Percentiles rank a stretch among this genome's conserved stretches.
Conservation (phyloP, 176 grass and related monocot genomes). For the Puya raimondii region DNA sequence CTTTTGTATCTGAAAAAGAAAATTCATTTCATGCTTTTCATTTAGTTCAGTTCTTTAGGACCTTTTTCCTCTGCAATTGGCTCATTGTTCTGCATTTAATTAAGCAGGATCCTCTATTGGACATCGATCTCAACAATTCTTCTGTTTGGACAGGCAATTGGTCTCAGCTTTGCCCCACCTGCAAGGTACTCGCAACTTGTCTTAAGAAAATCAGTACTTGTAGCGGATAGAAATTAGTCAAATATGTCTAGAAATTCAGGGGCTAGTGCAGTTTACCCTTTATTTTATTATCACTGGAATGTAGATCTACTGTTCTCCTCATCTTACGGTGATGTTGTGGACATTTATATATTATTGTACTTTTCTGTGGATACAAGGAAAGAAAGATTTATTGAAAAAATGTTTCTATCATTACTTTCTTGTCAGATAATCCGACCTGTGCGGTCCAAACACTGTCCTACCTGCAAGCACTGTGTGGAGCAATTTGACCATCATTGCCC, state of each 20-base stretch:
- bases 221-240: not conserved
- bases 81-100: slow-evolving; percentile 20
- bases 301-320: not conserved
- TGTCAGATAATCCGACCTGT: slow-evolving; percentile 91
- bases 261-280: not conserved
- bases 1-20: not conserved
- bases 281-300: not conserved
- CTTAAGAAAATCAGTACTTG: not conserved
- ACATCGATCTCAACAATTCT: slow-evolving; percentile 62
- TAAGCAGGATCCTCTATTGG: slow-evolving; percentile 73
- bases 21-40: not conserved
- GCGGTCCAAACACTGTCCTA: slow-evolving; percentile 92
- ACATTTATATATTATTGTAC: not conserved
- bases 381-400: not conserved
- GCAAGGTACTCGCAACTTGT: slow-evolving; percentile 51
- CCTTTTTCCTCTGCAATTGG: slow-evolving; percentile 14
- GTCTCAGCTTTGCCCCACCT: slow-evolving; percentile 94
- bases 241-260: not conserved
- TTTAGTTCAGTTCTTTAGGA: not conserved
- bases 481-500: slow-evolving; percentile 97
- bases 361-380: not conserved
- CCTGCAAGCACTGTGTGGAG: slow-evolving; percentile 83
- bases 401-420: slow-evolving; percentile 12
- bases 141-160: slow-evolving; percentile 80
- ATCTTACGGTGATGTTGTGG: not conserved